Evolutionary conservation across 805 yeast species (phyloP), one percentile per base, ranked within the genome.

Genomic region (Cyberlindnera xylosilytica): DNA sequence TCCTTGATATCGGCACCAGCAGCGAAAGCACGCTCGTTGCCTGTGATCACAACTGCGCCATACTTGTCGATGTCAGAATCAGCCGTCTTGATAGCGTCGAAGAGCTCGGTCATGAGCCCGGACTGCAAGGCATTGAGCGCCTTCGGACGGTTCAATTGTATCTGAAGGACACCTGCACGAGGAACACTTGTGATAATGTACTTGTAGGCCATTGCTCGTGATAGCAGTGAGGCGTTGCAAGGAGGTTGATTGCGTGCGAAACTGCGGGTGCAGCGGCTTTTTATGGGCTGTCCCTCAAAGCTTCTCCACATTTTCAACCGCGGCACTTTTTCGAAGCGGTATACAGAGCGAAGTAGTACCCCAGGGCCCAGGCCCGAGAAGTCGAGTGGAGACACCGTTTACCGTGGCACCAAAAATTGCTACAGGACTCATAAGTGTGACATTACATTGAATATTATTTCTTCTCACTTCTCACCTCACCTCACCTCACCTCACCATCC

Each of bases 1-100:
- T 73, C 75, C 56, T 72, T 72, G 60, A 74, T 75, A 50, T 74
- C 79, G 11, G 79, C 79, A 15, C 79, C 79, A 8, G 79, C 61
- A 11, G 79, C 79, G 50, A 74, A 74, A 3, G 77, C 78, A 45
- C 55, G 59, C 42, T 65, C 65, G 31, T 57, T 56, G 1, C 79
- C 79, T 11, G 78, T 72, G 26, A 74, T 42, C 12, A 74, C 74
- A 31, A 70, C 69, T 6, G 78, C 75, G 3, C 75, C 75, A 45
- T 64, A 76, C 17, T 54, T 41, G 30, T 68, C 70, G 5, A 43
- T 19, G 12, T 56, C 44, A 4, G 22, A n/a, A 35, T 57, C 56
- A 1, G 56, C 60, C 10, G 26, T 30, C 15, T 35, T 7, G 19
- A 58, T 34, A 11, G 57, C 63, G 10, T 42, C 40, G 8, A 55